phyloP scores from a whole-genome alignment of 257 asterid genomes.

The Solanum megistacrolobum region DNA sequence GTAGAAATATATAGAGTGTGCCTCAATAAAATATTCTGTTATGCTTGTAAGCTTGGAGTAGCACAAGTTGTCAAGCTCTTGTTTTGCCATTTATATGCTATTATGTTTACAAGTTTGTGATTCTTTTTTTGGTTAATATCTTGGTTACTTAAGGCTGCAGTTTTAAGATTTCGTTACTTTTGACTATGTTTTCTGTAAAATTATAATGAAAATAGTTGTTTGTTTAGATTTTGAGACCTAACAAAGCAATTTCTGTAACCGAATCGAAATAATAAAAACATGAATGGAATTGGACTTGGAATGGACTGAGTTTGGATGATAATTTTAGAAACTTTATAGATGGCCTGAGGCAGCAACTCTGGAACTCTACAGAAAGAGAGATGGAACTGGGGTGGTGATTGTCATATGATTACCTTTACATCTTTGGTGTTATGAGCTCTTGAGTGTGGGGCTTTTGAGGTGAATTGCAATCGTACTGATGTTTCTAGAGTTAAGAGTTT shows the following conservation, averaged over 20 bases:
- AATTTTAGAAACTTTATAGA: neutral
- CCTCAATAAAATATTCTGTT: neutral
- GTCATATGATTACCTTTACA: neutral
- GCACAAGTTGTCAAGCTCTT: neutral
- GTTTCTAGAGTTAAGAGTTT: neutral
- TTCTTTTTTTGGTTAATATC: neutral
- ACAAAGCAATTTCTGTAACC: neutral
- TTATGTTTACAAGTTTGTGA: neutral
- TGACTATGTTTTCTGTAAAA: neutral
- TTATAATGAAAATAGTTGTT: neutral
- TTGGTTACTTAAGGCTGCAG: neutral
- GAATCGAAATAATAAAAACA: neutral
- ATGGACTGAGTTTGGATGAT: neutral
- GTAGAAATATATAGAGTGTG: neutral
- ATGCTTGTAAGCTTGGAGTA: neutral
- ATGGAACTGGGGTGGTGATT: neutral
- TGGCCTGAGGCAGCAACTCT: neutral
- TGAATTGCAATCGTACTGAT: neutral
- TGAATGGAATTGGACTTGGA: neutral
- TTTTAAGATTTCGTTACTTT: neutral
- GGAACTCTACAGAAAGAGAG: neutral
- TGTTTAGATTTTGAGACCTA: neutral
- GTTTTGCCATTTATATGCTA: neutral
- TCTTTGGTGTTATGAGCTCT: neutral
- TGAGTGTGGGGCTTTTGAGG: neutral